phyloP scores from a whole-genome alignment of 179 eudicot genomes.

The Patellifolia procumbens region DNA sequence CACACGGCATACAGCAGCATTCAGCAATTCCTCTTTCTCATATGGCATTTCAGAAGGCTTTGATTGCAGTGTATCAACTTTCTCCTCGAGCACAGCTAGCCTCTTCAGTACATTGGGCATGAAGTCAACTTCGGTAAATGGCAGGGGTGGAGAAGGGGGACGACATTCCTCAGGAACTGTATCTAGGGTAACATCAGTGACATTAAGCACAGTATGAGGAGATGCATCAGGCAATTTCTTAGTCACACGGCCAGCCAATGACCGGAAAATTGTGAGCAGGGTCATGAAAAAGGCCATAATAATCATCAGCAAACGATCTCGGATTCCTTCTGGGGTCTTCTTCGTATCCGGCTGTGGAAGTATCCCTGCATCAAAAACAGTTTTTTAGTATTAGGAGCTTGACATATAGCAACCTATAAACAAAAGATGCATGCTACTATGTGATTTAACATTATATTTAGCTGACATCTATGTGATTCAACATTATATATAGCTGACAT shows the following conservation, averaged over 20 bases:
- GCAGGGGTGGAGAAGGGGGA: slow-evolving; percentile 80
- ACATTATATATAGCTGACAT: no score
- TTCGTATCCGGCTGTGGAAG: slow-evolving; percentile 36
- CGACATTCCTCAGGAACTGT: slow-evolving; percentile 50
- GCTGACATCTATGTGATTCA: no score
- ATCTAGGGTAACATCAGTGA: slow-evolving; percentile 40
- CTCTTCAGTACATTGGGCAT: slow-evolving; percentile 71
- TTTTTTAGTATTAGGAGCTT: neutral
- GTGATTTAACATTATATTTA: neutral
- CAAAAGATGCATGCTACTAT: neutral
- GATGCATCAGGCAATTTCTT: slow-evolving; percentile 55
- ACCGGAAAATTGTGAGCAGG: slow-evolving; percentile 49
- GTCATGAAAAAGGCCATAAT: slow-evolving; percentile 68
- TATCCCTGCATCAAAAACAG: slow-evolving; percentile 41
- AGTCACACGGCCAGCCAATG: slow-evolving; percentile 44
- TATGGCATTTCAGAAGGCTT: slow-evolving; percentile 94
- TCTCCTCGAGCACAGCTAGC: slow-evolving; percentile 88
- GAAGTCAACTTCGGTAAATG: slow-evolving; percentile 57
- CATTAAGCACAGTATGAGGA: slow-evolving; percentile 27
- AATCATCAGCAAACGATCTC: slow-evolving; percentile 48
- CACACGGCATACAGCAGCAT: slow-evolving; percentile 97
- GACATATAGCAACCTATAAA: neutral
- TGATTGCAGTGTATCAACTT: slow-evolving; percentile 71
- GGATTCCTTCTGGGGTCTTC: slow-evolving; percentile 53
- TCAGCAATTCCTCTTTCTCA: slow-evolving; percentile 92